A percentile compares a stretch with the other conserved stretches of the same genome.
Conservation (phyloP, 352 stramenopile genomes). For the Phytophthora litchii region DNA sequence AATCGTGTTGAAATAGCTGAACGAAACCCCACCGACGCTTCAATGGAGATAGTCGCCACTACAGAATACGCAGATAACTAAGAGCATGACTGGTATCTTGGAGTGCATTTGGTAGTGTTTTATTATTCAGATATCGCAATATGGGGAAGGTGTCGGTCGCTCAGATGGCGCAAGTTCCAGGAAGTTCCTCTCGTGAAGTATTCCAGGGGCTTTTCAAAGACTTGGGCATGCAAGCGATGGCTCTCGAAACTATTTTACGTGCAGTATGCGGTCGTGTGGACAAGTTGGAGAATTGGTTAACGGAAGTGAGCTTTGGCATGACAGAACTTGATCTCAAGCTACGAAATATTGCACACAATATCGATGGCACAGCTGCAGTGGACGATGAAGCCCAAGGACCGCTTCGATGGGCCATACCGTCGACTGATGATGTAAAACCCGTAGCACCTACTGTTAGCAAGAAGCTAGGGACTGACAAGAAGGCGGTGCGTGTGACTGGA, state of each 20-base stretch:
- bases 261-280: constrained; percentile 75
- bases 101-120: constrained; percentile 7
- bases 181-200: constrained; percentile 49
- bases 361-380: constrained; percentile 71
- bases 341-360: constrained; percentile 83
- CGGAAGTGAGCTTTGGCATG: constrained; percentile 76
- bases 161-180: constrained; percentile 18
- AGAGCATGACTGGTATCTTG: background rate
- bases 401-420: constrained; percentile 55
- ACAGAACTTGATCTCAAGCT: constrained; percentile 77
- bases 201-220: constrained; percentile 79
- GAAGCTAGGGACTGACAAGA: constrained; percentile 58
- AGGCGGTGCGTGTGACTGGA: constrained; percentile 57
- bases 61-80: background rate
- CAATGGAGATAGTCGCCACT: background rate
- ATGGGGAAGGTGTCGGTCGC: constrained; percentile 40
- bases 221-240: constrained; percentile 76
- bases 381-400: constrained; percentile 50
- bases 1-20: background rate
- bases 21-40: constrained; percentile 20
- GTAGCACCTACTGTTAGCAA: constrained; percentile 48
- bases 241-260: constrained; percentile 72
- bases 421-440: constrained; percentile 30
- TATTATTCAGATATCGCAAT: background rate
- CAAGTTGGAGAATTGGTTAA: constrained; percentile 77